A percentile compares a stretch with the other conserved stretches of the same genome.
phyloP scores from a whole-genome alignment of 345 rosid species.

The Carallia brachiata region DNA sequence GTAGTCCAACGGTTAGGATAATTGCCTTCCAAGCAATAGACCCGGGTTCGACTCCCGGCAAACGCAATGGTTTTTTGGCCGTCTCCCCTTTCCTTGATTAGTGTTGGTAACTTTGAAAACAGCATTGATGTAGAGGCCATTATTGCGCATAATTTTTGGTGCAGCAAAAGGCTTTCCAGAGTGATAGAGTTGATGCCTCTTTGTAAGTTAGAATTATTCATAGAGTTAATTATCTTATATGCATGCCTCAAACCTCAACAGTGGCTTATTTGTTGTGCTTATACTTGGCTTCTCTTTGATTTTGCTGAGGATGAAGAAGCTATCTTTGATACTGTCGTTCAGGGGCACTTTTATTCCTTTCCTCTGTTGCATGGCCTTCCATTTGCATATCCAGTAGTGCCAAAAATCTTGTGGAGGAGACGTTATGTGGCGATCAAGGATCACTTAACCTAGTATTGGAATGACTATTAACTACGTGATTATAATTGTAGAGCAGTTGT shows the following conservation, averaged over 20 bases:
- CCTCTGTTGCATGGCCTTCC: slow-evolving; percentile 51
- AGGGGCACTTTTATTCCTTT: slow-evolving; percentile 65
- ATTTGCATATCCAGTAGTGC: no score
- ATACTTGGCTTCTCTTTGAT: slow-evolving; percentile 8
- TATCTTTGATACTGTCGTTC: slow-evolving; percentile 72
- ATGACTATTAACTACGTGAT: no score
- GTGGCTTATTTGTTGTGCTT: not conserved
- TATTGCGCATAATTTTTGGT: not conserved
- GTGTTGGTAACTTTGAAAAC: not conserved
- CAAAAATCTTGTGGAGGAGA: no score
- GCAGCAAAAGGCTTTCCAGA: no score
- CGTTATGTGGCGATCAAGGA: no score
- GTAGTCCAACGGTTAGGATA: slow-evolving; percentile 96
- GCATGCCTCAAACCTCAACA: no score
- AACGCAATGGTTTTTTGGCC: not conserved
- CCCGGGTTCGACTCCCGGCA: slow-evolving; percentile 93
- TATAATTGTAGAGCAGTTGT: no score
- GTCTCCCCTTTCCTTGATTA: not conserved
- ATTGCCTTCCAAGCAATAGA: slow-evolving; percentile 86
- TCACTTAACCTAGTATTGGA: no score
- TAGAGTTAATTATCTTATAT: not conserved
- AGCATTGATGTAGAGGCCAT: not conserved
- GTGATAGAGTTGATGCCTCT: not conserved
- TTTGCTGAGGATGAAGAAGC: slow-evolving; percentile 67
- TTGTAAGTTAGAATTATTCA: not conserved